These are phyloP conservation scores for Patellifolia procumbens DNA, from an alignment of 179 eudicot genomes.

Conservation along the genomic window DNA sequence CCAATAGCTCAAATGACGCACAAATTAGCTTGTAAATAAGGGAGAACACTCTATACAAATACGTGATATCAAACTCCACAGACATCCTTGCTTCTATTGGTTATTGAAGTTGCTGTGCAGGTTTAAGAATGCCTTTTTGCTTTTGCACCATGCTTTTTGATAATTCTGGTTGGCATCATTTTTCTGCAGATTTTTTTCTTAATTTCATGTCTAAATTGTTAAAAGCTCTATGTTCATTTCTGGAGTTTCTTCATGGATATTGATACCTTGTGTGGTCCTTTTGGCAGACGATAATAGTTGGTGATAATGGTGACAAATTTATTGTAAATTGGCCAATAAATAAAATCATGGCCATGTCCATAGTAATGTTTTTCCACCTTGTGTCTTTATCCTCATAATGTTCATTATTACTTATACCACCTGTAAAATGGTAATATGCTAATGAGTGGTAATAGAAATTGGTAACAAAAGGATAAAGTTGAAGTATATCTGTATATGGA, in stretches of 20 bases:
- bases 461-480: no score
- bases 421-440: background rate
- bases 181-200: background rate
- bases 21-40: no score
- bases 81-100: background rate
- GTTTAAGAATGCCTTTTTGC: background rate
- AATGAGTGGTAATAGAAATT: no score
- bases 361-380: background rate
- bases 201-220: background rate
- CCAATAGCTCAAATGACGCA: no score
- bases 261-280: background rate
- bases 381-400: background rate
- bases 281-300: background rate
- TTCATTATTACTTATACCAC: background rate
- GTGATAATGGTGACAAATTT: no score
- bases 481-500: no score
- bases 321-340: no score
- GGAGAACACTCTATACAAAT: no score
- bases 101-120: background rate
- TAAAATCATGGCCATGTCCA: background rate
- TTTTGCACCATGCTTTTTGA: background rate
- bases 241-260: background rate
- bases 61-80: no score
- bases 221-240: background rate
- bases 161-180: constrained; percentile 4